A percentile compares a stretch with the other conserved stretches of the same genome.
These are phyloP conservation scores for Apophysomyces ossiformis DNA, from an alignment of 371 early-diverging fungal genomes.

Conservation along the genomic window DNA sequence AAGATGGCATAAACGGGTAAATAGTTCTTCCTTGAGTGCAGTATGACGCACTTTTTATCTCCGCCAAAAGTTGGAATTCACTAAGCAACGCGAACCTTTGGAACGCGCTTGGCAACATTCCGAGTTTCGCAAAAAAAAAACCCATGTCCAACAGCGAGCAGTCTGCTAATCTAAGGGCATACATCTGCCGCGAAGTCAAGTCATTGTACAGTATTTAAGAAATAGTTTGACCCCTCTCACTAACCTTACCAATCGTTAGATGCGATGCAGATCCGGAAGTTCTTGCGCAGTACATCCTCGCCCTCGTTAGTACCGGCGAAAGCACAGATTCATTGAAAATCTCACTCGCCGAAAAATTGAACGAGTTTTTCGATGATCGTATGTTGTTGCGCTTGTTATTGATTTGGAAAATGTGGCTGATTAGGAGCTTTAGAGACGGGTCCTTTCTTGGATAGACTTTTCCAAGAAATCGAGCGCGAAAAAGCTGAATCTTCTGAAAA, in stretches of 20 bases:
- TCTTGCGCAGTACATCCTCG: conserved; percentile 79
- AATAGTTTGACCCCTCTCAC: conserved; percentile 37
- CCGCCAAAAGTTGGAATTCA: neutral
- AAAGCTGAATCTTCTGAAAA: conserved; percentile 12
- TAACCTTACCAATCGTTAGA: conserved; percentile 57
- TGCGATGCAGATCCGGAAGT: conserved; percentile 80
- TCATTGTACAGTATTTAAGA: conserved; percentile 56
- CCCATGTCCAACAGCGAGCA: conserved; percentile 12
- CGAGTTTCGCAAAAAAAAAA: neutral
- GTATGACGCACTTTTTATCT: neutral
- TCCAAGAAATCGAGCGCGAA: conserved; percentile 35
- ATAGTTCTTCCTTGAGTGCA: too few relatives aligned
- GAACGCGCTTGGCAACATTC: neutral
- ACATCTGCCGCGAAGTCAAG: conserved; percentile 29
- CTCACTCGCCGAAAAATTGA: conserved; percentile 44
- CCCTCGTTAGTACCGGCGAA: conserved; percentile 71
- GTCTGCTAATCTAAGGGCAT: conserved; percentile 16
- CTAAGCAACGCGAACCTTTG: neutral
- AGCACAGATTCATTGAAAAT: conserved; percentile 33
- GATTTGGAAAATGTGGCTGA: conserved; percentile 1
- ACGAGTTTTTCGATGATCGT: conserved; percentile 63
- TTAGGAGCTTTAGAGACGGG: conserved; percentile 58
- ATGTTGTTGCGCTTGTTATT: conserved; percentile 18
- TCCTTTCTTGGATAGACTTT: conserved; percentile 69
- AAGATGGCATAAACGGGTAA: too few relatives aligned